These are phyloP conservation scores for Teunomyces barrocoloradensis DNA, from an alignment of 805 yeast species.

Conservation along the genomic window DNA sequence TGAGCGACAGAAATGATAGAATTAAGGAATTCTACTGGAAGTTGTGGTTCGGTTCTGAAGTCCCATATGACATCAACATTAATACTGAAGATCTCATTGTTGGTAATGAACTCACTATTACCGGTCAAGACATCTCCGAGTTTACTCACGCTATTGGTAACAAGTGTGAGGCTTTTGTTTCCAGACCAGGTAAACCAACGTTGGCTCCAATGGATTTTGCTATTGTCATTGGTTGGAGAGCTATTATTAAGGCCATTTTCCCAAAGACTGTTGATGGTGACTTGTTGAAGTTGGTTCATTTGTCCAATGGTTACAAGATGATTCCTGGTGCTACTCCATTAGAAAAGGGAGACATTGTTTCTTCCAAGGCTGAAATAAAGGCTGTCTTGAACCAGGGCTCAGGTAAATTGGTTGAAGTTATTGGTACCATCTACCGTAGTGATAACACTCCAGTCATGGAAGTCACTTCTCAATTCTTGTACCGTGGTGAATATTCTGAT, in stretches of 20 bases:
- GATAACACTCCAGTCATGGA: constrained; percentile 81
- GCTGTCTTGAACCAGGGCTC: constrained; percentile 88
- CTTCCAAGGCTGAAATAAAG: constrained; percentile 78
- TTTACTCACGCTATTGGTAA: constrained; percentile 97
- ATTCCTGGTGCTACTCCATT: constrained; percentile 87
- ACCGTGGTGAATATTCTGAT: constrained; percentile 89
- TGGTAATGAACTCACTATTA: constrained; percentile 67
- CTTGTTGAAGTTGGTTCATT: constrained; percentile 86
- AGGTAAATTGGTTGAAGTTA: constrained; percentile 95
- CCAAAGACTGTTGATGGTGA: constrained; percentile 97
- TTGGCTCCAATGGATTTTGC: constrained; percentile 99
- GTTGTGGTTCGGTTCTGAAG: constrained; percentile 78
- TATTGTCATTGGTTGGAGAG: constrained; percentile 97
- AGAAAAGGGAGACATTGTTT: constrained; percentile 81
- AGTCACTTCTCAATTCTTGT: constrained; percentile 91
- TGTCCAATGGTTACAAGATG: constrained; percentile 93
- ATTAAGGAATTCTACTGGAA: constrained; percentile 97
- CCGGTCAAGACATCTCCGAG: constrained; percentile 77
- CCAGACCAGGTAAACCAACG: constrained; percentile 78
- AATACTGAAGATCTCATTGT: constrained; percentile 69
- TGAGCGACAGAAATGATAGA: constrained; percentile 87
- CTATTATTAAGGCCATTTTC: constrained; percentile 97
- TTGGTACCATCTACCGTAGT: constrained; percentile 74
- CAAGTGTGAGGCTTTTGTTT: constrained; percentile 92
- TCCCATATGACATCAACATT: constrained; percentile 64